Percentiles rank a stretch among this genome's conserved stretches.
These are phyloP conservation scores for Prunus armeniaca DNA, from an alignment of 306 rosid species.

Conservation along the genomic window DNA sequence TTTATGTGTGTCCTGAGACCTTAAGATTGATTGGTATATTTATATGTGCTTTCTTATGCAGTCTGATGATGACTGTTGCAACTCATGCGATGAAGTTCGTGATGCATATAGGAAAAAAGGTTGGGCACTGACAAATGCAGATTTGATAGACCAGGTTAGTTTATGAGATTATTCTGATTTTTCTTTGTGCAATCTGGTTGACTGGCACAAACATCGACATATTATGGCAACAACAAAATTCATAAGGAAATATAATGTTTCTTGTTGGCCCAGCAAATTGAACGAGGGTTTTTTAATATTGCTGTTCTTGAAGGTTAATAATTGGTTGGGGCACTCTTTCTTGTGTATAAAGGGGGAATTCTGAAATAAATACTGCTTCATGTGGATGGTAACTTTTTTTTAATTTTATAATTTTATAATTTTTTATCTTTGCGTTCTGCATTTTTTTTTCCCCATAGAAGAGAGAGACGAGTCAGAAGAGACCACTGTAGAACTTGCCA, in stretches of 20 bases:
- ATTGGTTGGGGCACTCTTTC: not conserved
- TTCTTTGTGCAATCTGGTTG: slow-evolving; percentile 7
- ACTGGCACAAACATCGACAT: not conserved
- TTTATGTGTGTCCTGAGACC: not conserved
- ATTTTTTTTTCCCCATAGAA: too few relatives aligned
- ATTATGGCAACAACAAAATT: not conserved
- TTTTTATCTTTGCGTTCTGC: too few relatives aligned
- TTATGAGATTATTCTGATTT: slow-evolving; percentile 12
- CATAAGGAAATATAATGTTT: not conserved
- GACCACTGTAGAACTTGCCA: too few relatives aligned
- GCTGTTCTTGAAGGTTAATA: not conserved
- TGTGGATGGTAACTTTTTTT: too few relatives aligned
- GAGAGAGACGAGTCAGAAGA: too few relatives aligned
- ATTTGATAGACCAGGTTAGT: slow-evolving; percentile 86
- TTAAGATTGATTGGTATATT: not conserved
- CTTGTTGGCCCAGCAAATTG: not conserved
- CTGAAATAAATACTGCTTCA: too few relatives aligned
- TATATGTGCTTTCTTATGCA: slow-evolving; percentile 35
- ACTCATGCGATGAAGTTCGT: slow-evolving; percentile 85
- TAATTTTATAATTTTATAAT: too few relatives aligned
- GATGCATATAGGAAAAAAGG: slow-evolving; percentile 92
- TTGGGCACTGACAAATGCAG: slow-evolving; percentile 77
- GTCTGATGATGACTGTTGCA: slow-evolving; percentile 87
- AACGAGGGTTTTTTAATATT: not conserved
- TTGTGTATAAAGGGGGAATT: too few relatives aligned